Evolutionary conservation across 176 grass and related monocot genomes (phyloP).

Genomic region (Cenchrus purpureus): DNA sequence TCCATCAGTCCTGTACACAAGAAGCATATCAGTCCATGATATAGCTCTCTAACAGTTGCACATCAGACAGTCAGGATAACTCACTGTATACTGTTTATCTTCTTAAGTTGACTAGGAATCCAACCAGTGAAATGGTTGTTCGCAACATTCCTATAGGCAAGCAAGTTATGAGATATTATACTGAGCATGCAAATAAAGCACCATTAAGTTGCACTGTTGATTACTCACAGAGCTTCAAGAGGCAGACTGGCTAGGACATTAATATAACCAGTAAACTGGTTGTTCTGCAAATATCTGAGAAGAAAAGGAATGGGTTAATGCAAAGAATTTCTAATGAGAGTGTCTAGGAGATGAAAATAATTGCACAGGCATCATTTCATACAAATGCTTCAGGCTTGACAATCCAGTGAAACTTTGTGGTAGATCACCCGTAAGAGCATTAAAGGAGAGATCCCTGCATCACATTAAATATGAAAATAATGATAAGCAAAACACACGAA

Average conservation of each 20-base stretch:
- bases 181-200: constrained; percentile 34
- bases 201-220: neutral
- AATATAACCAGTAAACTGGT: constrained; percentile 86
- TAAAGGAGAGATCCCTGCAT: constrained; percentile 86
- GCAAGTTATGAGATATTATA: constrained; percentile 44
- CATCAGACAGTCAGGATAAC: constrained; percentile 44
- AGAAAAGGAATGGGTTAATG: constrained; percentile 38
- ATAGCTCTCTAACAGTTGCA: constrained; percentile 30
- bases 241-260: constrained; percentile 82
- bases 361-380: constrained; percentile 38
- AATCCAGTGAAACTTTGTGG: constrained; percentile 73
- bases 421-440: constrained; percentile 76
- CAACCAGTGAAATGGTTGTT: constrained; percentile 94
- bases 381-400: constrained; percentile 82
- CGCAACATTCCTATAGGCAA: constrained; percentile 76
- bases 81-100: constrained; percentile 95
- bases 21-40: constrained; percentile 24
- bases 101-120: constrained; percentile 89
- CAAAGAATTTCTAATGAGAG: constrained; percentile 12
- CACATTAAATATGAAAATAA: constrained; percentile 41
- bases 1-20: constrained; percentile 73
- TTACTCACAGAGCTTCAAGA: constrained; percentile 83
- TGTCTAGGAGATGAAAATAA: constrained; percentile 26
- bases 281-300: constrained; percentile 89
- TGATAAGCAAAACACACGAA: constrained; percentile 35